Evolutionary conservation across 495 filamentous ascomycete species (phyloP).

Genomic region (Hypoxylon subgilvum): DNA sequence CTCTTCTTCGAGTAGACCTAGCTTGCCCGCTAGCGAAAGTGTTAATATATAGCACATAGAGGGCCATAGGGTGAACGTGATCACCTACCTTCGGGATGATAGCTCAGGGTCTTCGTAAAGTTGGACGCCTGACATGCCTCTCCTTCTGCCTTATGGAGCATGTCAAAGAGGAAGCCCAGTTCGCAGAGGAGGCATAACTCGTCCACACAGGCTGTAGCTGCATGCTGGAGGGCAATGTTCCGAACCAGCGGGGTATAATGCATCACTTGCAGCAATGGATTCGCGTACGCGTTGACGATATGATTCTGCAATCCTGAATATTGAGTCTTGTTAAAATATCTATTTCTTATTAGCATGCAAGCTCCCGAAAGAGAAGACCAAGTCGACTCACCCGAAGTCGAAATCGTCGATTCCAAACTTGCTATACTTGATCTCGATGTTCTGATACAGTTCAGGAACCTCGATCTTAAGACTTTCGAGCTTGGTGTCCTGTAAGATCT

Average conservation of each 20-base stretch:
- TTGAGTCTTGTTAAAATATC: constrained; percentile 88
- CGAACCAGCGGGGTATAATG: constrained; percentile 86
- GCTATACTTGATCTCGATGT: constrained; percentile 95
- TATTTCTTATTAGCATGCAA: constrained; percentile 41
- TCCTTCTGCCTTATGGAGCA: constrained; percentile 93
- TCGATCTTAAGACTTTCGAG: constrained; percentile 70
- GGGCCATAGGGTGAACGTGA: neutral
- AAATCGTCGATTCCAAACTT: constrained; percentile 98
- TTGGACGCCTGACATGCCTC: constrained; percentile 98
- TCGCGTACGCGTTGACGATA: constrained; percentile 94
- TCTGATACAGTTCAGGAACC: constrained; percentile 82
- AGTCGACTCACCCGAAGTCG: constrained; percentile 77
- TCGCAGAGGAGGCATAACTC: constrained; percentile 92
- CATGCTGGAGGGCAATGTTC: constrained; percentile 89
- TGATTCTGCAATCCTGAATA: constrained; percentile 95
- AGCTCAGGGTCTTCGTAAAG: constrained; percentile 84
- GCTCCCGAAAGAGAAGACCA: neutral
- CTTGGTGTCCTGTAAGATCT: constrained; percentile 59
- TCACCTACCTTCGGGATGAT: constrained; percentile 66
- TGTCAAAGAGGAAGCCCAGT: constrained; percentile 93
- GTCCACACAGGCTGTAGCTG: constrained; percentile 77
- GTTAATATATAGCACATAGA: constrained; percentile 24
- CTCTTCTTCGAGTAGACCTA: constrained; percentile 84
- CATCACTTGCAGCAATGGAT: constrained; percentile 88
- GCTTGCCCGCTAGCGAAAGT: constrained; percentile 60